Conservation (phyloP, 768 basidiomycete genomes). For the Suillus subluteus region DNA sequence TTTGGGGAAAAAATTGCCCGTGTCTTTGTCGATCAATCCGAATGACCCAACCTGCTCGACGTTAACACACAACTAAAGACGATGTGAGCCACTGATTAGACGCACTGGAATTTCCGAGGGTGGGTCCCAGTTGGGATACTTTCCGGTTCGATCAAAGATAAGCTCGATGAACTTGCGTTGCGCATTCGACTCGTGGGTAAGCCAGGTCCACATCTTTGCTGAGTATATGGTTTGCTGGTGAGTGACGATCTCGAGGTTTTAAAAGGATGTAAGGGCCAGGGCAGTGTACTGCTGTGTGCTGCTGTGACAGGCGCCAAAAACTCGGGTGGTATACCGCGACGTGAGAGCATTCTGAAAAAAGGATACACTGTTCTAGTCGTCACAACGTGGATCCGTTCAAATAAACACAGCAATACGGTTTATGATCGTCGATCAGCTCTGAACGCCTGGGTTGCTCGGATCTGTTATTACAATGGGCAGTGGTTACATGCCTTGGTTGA, state of each 20-base stretch:
- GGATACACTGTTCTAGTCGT: not conserved
- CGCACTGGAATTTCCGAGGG: constrained; percentile 1
- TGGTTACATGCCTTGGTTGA: not conserved
- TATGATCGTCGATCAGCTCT: not conserved
- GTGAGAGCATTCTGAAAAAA: not conserved
- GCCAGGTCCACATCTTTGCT: not conserved
- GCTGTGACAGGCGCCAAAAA: constrained; percentile 2
- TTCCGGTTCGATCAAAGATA: not conserved
- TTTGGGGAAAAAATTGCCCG: not conserved
- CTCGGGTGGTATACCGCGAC: not conserved
- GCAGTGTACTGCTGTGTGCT: not conserved
- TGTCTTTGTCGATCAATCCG: not conserved
- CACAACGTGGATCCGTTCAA: not conserved
- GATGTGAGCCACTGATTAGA: not conserved
- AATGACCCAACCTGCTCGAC: constrained; percentile 3
- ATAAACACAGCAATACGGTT: not conserved
- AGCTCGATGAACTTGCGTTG: constrained; percentile 7
- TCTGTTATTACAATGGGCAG: not conserved
- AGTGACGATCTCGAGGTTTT: not conserved
- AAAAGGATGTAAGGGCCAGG: not conserved
- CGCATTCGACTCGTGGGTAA: not conserved
- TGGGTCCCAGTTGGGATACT: constrained; percentile 8
- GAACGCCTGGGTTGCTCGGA: not conserved
- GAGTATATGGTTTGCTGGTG: not conserved
- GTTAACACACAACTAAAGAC: not conserved